Evolutionary conservation across 2,329 filamentous ascomycete genomes (phyloP).

Genomic region (Alternaria infectoria): DNA sequence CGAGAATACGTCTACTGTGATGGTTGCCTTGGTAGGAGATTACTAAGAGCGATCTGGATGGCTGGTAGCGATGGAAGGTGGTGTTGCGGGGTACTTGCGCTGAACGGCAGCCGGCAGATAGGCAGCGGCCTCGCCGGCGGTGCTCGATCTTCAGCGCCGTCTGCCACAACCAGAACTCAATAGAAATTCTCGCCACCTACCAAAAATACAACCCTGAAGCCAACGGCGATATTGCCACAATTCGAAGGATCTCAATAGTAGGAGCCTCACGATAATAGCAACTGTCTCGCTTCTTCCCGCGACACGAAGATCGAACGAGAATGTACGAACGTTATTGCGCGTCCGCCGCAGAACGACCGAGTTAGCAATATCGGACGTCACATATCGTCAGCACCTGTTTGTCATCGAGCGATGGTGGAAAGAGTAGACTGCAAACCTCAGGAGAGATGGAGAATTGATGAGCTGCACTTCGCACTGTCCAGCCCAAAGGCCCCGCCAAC

Average conservation of each 20-base stretch:
- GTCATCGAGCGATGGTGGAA: background rate
- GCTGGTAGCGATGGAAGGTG: background rate
- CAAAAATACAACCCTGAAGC: background rate
- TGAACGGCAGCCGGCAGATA: background rate
- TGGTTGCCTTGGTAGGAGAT: background rate
- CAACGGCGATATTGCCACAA: background rate
- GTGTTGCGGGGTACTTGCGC: constrained; percentile 11
- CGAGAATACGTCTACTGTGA: background rate
- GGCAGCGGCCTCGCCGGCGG: background rate
- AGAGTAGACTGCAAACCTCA: background rate
- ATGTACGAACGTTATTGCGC: constrained; percentile 1
- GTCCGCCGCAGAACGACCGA: constrained; percentile 11
- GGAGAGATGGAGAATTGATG: background rate
- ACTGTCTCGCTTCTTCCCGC: background rate
- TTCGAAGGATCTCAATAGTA: background rate
- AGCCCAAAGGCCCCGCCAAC: constrained; percentile 6
- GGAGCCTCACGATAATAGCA: constrained; percentile 7
- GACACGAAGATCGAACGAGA: background rate
- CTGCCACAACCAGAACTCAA: background rate
- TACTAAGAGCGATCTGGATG: background rate
- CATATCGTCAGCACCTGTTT: background rate
- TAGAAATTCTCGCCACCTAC: constrained; percentile 1
- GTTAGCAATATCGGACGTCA: background rate
- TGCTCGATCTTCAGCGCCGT: background rate
- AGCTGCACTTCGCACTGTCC: background rate